Percentiles rank a stretch among this genome's conserved stretches.
phyloP scores from a whole-genome alignment of 495 filamentous ascomycete species.

The Achaetomiella virescens region DNA sequence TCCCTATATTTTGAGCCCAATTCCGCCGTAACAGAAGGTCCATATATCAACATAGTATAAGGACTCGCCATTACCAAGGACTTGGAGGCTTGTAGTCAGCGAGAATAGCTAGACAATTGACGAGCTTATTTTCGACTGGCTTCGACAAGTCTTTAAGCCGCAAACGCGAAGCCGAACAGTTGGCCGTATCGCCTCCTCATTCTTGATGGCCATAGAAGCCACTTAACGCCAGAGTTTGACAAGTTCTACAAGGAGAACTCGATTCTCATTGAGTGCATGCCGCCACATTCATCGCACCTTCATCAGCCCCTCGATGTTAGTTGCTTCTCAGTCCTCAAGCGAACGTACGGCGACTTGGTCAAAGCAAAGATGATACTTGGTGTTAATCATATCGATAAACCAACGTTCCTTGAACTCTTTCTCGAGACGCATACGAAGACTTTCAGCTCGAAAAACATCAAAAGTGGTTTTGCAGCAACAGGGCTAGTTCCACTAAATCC shows the following conservation, averaged over 20 bases:
- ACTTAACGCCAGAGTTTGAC: not conserved
- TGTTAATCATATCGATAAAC: not conserved
- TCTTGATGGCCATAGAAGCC: not conserved
- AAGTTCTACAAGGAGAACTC: not conserved
- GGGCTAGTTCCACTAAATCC: not conserved
- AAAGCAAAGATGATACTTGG: not conserved
- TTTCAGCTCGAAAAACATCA: not conserved
- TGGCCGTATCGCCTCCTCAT: not conserved
- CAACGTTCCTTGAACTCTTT: not conserved
- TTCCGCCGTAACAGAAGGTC: too few relatives aligned
- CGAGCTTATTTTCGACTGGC: not conserved
- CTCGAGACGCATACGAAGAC: not conserved
- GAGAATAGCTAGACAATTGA: not conserved
- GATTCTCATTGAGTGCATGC: not conserved
- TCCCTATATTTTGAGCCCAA: too few relatives aligned
- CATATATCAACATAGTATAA: not conserved
- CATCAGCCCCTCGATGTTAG: not conserved
- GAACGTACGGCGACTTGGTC: not conserved
- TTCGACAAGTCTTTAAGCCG: not conserved
- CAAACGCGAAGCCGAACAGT: not conserved
- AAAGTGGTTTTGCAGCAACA: not conserved
- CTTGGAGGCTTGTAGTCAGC: not conserved
- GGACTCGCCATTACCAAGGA: not conserved
- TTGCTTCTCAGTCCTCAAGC: not conserved
- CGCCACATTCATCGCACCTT: not conserved